Base-by-base conservation (phyloP, 345 rosid species). In the Noccaea bulbosa region DNA sequence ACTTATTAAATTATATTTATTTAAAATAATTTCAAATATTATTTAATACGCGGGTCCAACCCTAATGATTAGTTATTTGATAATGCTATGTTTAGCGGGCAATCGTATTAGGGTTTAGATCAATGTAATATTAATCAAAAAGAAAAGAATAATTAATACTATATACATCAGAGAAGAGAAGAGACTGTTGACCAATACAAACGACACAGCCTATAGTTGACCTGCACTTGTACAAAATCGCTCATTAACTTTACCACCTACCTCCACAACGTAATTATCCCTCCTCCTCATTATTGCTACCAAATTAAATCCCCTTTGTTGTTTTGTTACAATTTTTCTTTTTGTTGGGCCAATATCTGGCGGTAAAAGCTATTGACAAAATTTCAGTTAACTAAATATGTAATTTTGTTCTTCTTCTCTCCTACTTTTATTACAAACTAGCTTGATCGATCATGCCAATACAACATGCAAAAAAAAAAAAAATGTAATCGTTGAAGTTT, bases 171-270 rank as follows among this genome's bases (percentile, higher is more conserved):
- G 27, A 24, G 27, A 24, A 40, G 27, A 44, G 68, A 62, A 72
- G 38, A 72, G 46, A 72, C 52, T 50, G 64, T 45, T 74, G 78
- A 74, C 72, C 32, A 66, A 38, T 74, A 50, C 48, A 59, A 65
- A 65, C 22, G 7, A n/a, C 33, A 58, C 3, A 66, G 43, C 67
- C 72, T 49, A 64, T 22, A 67, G 69, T 60, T 67, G 78, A 67
- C 78, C 69, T 16, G 64, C 49, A 67, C 69, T 74, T 74, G 78
- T 60, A 58, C 78, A 74, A 52, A 74, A 59, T 37, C 57, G 51
- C 64, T 44, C 57, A 61, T 44, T 61, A 74, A 74, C 78, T 74
- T 74, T 74, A 68, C 73, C 69, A 74, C 73, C 78, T 35, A 74
- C 67, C 72, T 66, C 67, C 77, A 65, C 67, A 65, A 57, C 71